A percentile compares a stretch with the other conserved stretches of the same genome.
phyloP scores from a whole-genome alignment of 768 basidiomycete species.

The Neoboletus magnificus region DNA sequence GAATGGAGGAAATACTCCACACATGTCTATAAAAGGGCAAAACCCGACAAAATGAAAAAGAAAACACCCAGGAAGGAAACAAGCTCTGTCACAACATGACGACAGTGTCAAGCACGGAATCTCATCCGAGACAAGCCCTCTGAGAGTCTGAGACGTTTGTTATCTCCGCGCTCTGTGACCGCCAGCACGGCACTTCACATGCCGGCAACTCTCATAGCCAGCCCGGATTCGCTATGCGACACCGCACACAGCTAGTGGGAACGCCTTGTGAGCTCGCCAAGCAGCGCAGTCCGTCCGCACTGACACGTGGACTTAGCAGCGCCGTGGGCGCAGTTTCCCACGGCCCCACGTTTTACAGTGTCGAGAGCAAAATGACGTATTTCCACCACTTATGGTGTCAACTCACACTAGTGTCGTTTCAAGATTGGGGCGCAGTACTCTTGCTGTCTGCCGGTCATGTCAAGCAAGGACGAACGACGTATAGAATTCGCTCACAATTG shows the following conservation, averaged over 20 bases:
- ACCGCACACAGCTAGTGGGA: conserved; percentile 3
- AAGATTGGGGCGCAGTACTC: background rate
- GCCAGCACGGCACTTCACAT: conserved; percentile 11
- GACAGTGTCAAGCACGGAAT: conserved; percentile 12
- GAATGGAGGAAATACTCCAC: background rate
- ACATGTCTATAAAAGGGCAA: conserved; percentile 21
- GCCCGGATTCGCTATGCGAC: background rate
- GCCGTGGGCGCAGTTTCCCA: conserved; percentile 29
- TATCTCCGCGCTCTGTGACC: conserved; percentile 20
- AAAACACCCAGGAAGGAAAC: conserved; percentile 7
- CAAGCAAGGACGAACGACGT: conserved; percentile 2
- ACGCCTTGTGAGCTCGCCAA: background rate
- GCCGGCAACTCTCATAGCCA: conserved; percentile 19
- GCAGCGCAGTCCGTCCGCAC: background rate
- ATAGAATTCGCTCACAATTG: conserved; percentile 12
- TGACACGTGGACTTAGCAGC: conserved; percentile 19
- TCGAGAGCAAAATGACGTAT: conserved; percentile 31
- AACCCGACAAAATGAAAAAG: conserved; percentile 3
- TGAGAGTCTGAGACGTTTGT: conserved; percentile 17
- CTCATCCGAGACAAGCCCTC: conserved; percentile 27
- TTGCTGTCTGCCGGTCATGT: conserved; percentile 10
- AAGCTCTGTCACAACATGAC: conserved; percentile 18
- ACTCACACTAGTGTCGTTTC: conserved; percentile 23
- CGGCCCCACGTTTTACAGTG: conserved; percentile 42
- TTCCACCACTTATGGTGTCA: background rate